Base-by-base conservation (phyloP, 1,139 yeast species). In the Yamadazyma oceani region DNA sequence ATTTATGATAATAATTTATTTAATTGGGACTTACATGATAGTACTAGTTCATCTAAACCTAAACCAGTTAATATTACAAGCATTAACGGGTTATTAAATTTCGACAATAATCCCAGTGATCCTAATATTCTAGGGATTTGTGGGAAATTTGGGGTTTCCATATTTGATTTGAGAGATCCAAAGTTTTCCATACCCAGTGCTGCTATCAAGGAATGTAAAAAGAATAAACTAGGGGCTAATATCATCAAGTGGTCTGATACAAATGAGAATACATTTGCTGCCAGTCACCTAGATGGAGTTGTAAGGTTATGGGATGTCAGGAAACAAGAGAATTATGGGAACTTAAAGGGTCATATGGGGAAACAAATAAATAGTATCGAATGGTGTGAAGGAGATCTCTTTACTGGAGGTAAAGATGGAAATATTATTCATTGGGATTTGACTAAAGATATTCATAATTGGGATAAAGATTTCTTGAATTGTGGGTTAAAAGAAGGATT, bases 281-380 rank as follows among this genome's bases (percentile, higher is more conserved):
- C 89, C 2, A 78, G 83, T 5, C 85, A 80, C 49, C 66, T 69
- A 34, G 82, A 80, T 48, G 78, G 78, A 3, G 62, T 75, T 1
- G 73, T 83, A 32, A 66, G 82, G 48, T 64, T 86, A 31, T 86
- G 95, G 94, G 95, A 86, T 60, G 75, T 85, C 32, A 69, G 95
- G 43, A 75, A 71, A 50, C 69, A 77, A 35, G 75, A 70, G 13
- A 79, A 82, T 7, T 64, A 78, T 41, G 75, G 79, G 7, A 63
- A 66, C 26, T 62, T 85, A 27, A 56, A 62, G 5, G 87, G 87
- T 1, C 89, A 83, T 53, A 58, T 66, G 7, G 82, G 77, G 42
- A 51, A 47, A 33, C 54, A 58, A 24, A 67, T 85, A 12, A 75
- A 79, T 12, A 64, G 80, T 17, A 55, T 85, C 23, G 80, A 80